phyloP scores from a whole-genome alignment of 2,329 filamentous ascomycete genomes.

The Fusarium praegraminearum region DNA sequence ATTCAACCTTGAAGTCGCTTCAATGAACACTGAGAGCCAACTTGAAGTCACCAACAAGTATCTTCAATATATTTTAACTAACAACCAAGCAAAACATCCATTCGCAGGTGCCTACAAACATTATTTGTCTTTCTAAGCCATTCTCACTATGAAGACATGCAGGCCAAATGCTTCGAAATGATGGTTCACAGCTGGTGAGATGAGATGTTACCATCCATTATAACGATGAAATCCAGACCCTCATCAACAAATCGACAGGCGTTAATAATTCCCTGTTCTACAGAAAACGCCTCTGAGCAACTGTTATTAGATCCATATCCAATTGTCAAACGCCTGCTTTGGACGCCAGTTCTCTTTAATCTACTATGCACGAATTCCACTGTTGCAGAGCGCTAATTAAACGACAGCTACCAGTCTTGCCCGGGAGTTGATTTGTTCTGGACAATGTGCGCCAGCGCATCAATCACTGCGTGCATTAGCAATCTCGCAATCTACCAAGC shows the following conservation, averaged over 20 bases:
- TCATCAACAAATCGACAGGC: neutral
- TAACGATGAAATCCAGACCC: neutral
- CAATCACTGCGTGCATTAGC: slow-evolving; percentile 37
- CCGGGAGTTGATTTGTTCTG: neutral
- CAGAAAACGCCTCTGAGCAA: neutral
- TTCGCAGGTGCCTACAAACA: neutral
- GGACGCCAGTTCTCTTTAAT: neutral
- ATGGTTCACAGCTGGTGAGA: neutral
- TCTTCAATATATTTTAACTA: too few relatives aligned
- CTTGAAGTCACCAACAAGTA: neutral
- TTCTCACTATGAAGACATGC: neutral
- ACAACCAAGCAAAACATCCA: neutral
- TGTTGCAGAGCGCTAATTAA: neutral
- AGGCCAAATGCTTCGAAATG: neutral
- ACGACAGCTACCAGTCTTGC: neutral
- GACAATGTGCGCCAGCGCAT: slow-evolving; percentile 40
- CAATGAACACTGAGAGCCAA: neutral
- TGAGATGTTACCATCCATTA: neutral
- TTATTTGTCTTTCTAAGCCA: neutral
- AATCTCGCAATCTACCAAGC: neutral
- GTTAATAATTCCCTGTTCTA: neutral
- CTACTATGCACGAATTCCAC: neutral
- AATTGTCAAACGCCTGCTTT: slow-evolving; percentile 1
- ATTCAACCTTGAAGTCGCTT: neutral
- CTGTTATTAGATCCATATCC: neutral